phyloP scores from a whole-genome alignment of 768 basidiomycete species.

The Amylocystis lapponica region DNA sequence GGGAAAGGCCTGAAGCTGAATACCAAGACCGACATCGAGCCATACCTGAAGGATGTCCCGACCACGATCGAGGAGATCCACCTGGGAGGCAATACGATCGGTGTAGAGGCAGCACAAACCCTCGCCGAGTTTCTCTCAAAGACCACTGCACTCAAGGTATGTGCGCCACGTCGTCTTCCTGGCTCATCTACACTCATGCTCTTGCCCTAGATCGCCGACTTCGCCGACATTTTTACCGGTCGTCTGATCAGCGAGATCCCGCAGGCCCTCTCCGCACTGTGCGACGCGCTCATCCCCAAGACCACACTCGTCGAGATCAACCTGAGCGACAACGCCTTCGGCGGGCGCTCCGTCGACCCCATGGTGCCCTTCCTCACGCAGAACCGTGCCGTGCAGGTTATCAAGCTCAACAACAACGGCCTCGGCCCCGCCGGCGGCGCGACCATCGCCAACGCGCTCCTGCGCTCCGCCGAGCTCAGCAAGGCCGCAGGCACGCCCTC shows the following conservation, averaged over 20 bases:
- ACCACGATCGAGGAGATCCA: constrained; percentile 78
- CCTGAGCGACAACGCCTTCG: constrained; percentile 95
- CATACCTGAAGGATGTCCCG: constrained; percentile 66
- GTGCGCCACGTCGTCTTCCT: constrained; percentile 14
- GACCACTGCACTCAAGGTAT: constrained; percentile 65
- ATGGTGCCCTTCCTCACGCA: constrained; percentile 85
- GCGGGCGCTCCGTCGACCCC: constrained; percentile 89
- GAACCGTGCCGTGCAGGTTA: constrained; percentile 75
- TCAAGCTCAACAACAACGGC: constrained; percentile 95
- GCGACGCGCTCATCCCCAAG: constrained; percentile 79
- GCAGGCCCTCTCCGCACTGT: constrained; percentile 78
- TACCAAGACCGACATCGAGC: constrained; percentile 66
- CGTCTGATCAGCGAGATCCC: constrained; percentile 96
- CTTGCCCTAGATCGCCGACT: constrained; percentile 73
- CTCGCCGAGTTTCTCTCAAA: constrained; percentile 74
- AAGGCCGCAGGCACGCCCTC: constrained; percentile 61
- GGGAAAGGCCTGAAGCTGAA: constrained; percentile 81
- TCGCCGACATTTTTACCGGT: constrained; percentile 97
- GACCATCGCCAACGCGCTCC: constrained; percentile 79
- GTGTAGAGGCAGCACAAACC: constrained; percentile 82
- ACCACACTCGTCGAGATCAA: constrained; percentile 81
- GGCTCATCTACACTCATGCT: constrained; percentile 2
- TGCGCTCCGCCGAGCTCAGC: constrained; percentile 65
- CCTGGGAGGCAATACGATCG: constrained; percentile 91
- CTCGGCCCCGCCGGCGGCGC: constrained; percentile 86